Percentiles rank a stretch among this genome's conserved stretches.
phyloP scores from a whole-genome alignment of 441 rosid species.

The Pelargonium australe region DNA sequence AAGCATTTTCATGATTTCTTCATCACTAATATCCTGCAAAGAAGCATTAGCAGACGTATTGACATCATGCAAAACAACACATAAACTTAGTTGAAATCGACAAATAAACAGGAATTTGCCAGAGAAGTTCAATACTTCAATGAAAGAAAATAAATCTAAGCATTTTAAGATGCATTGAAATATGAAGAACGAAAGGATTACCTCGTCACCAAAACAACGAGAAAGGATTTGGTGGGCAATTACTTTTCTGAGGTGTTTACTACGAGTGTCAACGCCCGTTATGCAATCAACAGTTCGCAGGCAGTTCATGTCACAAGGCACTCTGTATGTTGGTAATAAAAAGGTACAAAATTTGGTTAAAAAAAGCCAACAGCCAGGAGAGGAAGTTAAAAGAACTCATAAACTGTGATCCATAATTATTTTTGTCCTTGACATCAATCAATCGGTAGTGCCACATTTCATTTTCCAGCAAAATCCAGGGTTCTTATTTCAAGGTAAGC shows the following conservation, averaged over 20 bases:
- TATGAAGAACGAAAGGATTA: constrained; percentile 18
- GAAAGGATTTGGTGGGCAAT: constrained; percentile 51
- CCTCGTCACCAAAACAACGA: constrained; percentile 57
- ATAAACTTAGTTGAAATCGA: background rate
- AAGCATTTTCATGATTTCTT: constrained; percentile 39
- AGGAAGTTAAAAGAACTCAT: background rate
- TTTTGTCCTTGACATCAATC: background rate
- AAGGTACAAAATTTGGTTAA: background rate
- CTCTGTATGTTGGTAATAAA: constrained; percentile 37
- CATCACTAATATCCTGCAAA: constrained; percentile 48
- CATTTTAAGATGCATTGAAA: background rate
- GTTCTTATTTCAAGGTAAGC: too few species aligned
- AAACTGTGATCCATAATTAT: background rate
- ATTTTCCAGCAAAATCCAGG: too few species aligned
- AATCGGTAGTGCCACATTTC: too few species aligned
- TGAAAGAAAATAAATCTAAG: background rate
- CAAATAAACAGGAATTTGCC: background rate
- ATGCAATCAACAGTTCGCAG: constrained; percentile 67
- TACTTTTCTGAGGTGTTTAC: constrained; percentile 57
- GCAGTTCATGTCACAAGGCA: constrained; percentile 72
- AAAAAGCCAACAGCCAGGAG: constrained; percentile 11
- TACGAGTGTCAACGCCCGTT: constrained; percentile 46
- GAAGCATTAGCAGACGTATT: background rate
- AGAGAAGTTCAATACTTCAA: background rate
- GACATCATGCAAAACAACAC: background rate